phyloP scores from a whole-genome alignment of 495 filamentous ascomycete genomes.

The Neurospora sp. region DNA sequence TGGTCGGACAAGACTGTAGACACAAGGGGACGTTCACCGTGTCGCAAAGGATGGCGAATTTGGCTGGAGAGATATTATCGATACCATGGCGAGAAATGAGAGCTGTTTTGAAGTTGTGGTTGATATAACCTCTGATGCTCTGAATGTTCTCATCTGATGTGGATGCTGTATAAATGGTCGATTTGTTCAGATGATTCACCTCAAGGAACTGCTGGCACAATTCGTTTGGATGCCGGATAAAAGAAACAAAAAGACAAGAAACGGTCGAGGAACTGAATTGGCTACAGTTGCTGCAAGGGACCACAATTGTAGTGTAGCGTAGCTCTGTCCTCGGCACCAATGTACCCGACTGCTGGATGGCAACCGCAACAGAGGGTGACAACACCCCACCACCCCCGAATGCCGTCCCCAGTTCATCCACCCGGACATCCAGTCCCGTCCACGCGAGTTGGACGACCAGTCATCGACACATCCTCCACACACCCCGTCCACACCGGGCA shows the following conservation, averaged over 20 bases:
- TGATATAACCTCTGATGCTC: not conserved
- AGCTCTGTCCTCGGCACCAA: not conserved
- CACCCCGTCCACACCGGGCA: not conserved
- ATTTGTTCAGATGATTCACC: not conserved
- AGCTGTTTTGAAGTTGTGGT: not conserved
- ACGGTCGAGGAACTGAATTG: not conserved
- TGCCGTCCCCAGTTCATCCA: not conserved
- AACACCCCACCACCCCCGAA: not conserved
- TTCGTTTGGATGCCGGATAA: not conserved
- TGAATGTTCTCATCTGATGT: not conserved
- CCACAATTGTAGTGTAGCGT: not conserved
- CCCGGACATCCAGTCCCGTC: not conserved
- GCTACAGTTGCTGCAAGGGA: not conserved
- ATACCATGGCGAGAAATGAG: not conserved
- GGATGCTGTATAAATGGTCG: not conserved
- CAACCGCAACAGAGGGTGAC: not conserved
- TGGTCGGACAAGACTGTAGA: not conserved
- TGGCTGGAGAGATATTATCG: not conserved
- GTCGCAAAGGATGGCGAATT: not conserved
- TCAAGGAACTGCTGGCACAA: not conserved
- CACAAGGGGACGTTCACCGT: not conserved
- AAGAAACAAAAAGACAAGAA: not conserved
- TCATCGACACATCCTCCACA: not conserved
- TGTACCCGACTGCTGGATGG: not conserved
- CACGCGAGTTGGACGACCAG: not conserved